A percentile compares a stretch with the other conserved stretches of the same genome.
Evolutionary conservation across 2,329 filamentous ascomycete species (phyloP).

Genomic region (Trichoderma atrobrunneum): DNA sequence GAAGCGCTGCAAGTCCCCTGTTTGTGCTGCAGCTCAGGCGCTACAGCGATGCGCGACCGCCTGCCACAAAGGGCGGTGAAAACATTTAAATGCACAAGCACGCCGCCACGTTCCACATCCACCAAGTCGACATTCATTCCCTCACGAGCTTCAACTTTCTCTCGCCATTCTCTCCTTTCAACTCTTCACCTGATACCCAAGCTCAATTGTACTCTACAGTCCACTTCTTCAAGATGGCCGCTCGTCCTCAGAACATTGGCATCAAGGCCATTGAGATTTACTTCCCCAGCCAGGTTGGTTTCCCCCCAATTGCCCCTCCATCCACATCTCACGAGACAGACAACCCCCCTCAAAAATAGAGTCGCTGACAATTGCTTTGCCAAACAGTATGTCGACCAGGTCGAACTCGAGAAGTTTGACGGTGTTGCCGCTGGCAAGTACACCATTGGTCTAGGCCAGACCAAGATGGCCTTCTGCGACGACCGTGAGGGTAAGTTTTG

Average conservation of each 20-base stretch:
- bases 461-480: conserved; percentile 90
- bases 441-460: conserved; percentile 87
- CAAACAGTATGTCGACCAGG: conserved; percentile 77
- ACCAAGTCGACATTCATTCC: neutral
- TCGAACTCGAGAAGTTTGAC: conserved; percentile 82
- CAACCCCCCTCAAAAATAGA: neutral
- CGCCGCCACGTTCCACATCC: neutral
- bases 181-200: neutral
- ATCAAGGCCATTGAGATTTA: conserved; percentile 93
- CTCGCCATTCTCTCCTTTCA: conserved; percentile 14
- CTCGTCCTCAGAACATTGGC: conserved; percentile 81
- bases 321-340: conserved; percentile 9
- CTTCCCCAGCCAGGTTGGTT: conserved; percentile 77
- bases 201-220: neutral
- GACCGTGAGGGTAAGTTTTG: conserved; percentile 73
- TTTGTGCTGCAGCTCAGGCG: neutral
- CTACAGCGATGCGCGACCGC: conserved; percentile 12
- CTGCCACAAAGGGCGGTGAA: conserved; percentile 25
- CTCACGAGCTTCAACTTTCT: conserved; percentile 16
- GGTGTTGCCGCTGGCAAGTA: conserved; percentile 80
- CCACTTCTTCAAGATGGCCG: conserved; percentile 55
- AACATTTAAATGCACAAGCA: conserved; percentile 19
- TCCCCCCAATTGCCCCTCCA: conserved; percentile 22
- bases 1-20: neutral
- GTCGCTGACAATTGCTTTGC: conserved; percentile 3